Conservation (phyloP, 805 yeast genomes). For the Ogataea kodamae region DNA sequence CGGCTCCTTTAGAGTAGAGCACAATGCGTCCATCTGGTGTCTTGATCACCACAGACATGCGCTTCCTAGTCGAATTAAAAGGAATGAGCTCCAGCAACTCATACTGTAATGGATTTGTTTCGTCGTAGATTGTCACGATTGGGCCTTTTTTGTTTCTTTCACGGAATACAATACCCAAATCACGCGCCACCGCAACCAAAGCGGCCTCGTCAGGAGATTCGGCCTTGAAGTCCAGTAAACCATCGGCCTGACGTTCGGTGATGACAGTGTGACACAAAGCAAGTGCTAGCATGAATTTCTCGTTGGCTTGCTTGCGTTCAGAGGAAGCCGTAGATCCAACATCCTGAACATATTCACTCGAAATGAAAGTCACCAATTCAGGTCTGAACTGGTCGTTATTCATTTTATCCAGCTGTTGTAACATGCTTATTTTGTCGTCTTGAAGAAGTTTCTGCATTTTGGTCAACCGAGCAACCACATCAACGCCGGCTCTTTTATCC, state of each 20-base stretch:
- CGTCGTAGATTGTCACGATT: constrained; percentile 41
- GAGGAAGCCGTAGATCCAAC: constrained; percentile 33
- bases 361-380: constrained; percentile 56
- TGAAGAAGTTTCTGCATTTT: constrained; percentile 40
- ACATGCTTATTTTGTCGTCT: constrained; percentile 46
- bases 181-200: constrained; percentile 71
- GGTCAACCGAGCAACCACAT: constrained; percentile 47
- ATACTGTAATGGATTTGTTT: constrained; percentile 38
- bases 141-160: constrained; percentile 51
- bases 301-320: constrained; percentile 46
- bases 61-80: constrained; percentile 67
- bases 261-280: constrained; percentile 77
- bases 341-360: constrained; percentile 56
- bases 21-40: constrained; percentile 40
- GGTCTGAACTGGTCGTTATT: constrained; percentile 50
- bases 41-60: constrained; percentile 72
- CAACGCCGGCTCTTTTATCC: constrained; percentile 61
- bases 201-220: constrained; percentile 86
- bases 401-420: constrained; percentile 35
- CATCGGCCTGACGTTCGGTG: constrained; percentile 47
- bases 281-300: constrained; percentile 58
- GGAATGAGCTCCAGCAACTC: constrained; percentile 55
- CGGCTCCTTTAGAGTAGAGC: constrained; percentile 71
- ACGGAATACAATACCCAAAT: constrained; percentile 61
- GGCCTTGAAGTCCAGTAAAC: constrained; percentile 57